These are phyloP conservation scores for Taxillus chinensis DNA, from an alignment of 164 flowering plant genomes.

Conservation along the genomic window DNA sequence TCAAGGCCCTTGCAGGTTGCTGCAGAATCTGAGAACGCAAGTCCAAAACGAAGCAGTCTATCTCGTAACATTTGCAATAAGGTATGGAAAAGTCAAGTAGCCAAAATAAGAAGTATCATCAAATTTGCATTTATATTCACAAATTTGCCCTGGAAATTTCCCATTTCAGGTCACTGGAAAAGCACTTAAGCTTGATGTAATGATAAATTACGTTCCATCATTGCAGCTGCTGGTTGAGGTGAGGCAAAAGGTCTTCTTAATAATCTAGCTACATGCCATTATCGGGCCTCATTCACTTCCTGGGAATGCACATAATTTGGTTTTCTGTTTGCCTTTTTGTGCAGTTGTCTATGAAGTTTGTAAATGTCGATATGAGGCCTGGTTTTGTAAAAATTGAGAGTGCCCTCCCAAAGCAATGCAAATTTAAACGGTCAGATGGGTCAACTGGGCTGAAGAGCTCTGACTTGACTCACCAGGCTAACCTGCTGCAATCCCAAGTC, in stretches of 20 bases:
- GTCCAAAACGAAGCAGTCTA: not conserved
- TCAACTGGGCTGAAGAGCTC: conserved; percentile 26
- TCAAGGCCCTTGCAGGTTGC: not conserved
- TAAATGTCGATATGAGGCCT: too few relatives aligned
- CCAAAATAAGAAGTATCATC: too few relatives aligned
- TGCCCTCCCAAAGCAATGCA: conserved; percentile 15
- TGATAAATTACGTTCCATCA: conserved; percentile 94
- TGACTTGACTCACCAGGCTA: conserved; percentile 26
- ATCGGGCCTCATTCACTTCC: too few relatives aligned
- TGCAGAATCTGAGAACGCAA: not conserved
- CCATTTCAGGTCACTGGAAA: conserved; percentile 77
- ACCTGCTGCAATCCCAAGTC: conserved; percentile 27
- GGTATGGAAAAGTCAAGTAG: not conserved
- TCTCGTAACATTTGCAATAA: not conserved
- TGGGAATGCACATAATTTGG: too few relatives aligned
- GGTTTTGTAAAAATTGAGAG: too few relatives aligned
- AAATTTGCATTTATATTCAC: too few relatives aligned
- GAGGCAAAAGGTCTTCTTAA: conserved; percentile 2
- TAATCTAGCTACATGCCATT: too few relatives aligned
- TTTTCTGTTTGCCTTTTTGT: too few relatives aligned
- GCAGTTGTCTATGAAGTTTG: too few relatives aligned
- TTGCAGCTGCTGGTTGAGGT: conserved; percentile 97
- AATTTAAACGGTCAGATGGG: conserved; percentile 28
- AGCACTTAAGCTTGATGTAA: conserved; percentile 98
- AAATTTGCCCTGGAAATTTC: not conserved